A percentile compares a stretch with the other conserved stretches of the same genome.
phyloP scores from a whole-genome alignment of 2,329 filamentous ascomycete species.

The Trichophyton equinum region DNA sequence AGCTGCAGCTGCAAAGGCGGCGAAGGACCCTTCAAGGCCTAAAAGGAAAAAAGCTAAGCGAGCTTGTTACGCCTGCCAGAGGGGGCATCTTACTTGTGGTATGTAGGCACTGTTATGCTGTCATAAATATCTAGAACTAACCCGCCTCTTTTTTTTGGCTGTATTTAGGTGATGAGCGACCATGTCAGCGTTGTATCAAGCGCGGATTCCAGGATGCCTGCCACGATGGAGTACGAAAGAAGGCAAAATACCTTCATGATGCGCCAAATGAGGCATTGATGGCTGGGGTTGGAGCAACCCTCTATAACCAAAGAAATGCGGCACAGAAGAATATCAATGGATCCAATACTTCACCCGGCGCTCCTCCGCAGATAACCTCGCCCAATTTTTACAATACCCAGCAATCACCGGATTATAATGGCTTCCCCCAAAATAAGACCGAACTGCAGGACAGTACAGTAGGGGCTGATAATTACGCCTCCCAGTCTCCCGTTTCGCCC shows the following conservation, averaged over 20 bases:
- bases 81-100: conserved; percentile 97
- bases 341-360: conserved; percentile 20
- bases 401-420: conserved; percentile 23
- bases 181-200: conserved; percentile 88
- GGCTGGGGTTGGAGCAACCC: conserved; percentile 67
- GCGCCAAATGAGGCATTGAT: conserved; percentile 78
- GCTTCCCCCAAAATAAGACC: conserved; percentile 29
- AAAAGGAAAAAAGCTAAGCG: conserved; percentile 89
- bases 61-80: conserved; percentile 92
- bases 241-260: conserved; percentile 97
- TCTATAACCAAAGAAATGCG: conserved; percentile 36
- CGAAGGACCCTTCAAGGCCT: conserved; percentile 82
- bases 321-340: conserved; percentile 22
- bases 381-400: conserved; percentile 34
- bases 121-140: neutral
- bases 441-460: conserved; percentile 35
- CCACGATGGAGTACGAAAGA: conserved; percentile 93
- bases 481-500: conserved; percentile 63
- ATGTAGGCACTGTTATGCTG: conserved; percentile 38
- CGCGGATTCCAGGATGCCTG: conserved; percentile 81
- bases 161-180: conserved; percentile 72
- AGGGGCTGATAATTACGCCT: conserved; percentile 45
- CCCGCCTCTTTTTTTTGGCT: neutral
- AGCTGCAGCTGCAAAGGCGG: conserved; percentile 31
- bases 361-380: conserved; percentile 22